These are phyloP conservation scores for Rhodotorula paludigena DNA, from an alignment of 768 basidiomycete species.

Conservation along the genomic window DNA sequence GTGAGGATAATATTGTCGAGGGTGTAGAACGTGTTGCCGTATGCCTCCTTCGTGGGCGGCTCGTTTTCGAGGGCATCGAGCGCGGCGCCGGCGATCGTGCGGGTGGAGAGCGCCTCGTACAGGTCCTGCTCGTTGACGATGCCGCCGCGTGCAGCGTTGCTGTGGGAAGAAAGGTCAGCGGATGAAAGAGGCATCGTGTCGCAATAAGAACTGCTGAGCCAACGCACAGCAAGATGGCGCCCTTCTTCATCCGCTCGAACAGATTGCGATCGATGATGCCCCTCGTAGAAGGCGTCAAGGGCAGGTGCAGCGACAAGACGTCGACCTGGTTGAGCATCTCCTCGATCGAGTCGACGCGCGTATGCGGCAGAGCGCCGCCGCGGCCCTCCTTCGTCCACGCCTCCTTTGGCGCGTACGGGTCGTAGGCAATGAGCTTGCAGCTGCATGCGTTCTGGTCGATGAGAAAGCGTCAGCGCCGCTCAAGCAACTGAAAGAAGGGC, in stretches of 20 bases:
- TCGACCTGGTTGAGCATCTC: slow-evolving; percentile 57
- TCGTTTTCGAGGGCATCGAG: slow-evolving; percentile 63
- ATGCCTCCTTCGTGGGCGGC: slow-evolving; percentile 54
- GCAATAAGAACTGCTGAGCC: too few relatives aligned
- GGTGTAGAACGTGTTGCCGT: neutral
- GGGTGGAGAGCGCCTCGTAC: slow-evolving; percentile 52
- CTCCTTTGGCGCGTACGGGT: slow-evolving; percentile 57
- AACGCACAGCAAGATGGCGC: slow-evolving; percentile 54
- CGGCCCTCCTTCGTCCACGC: slow-evolving; percentile 54
- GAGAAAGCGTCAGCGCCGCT: neutral
- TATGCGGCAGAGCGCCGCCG: slow-evolving; percentile 44
- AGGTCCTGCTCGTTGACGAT: slow-evolving; percentile 56
- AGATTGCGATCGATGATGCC: slow-evolving; percentile 54
- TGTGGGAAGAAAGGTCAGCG: neutral
- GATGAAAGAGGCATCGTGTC: too few relatives aligned
- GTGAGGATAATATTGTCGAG: slow-evolving; percentile 4
- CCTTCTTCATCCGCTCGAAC: slow-evolving; percentile 56
- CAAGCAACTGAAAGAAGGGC: too few relatives aligned
- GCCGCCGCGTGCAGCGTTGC: slow-evolving; percentile 62
- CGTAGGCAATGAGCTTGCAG: slow-evolving; percentile 62
- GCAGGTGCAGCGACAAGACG: slow-evolving; percentile 60
- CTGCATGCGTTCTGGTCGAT: slow-evolving; percentile 51
- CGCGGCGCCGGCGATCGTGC: slow-evolving; percentile 57
- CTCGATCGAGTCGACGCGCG: slow-evolving; percentile 50
- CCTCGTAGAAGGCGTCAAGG: slow-evolving; percentile 55